phyloP scores from a whole-genome alignment of 2,329 filamentous ascomycete species.

The Aspergillus piperis region DNA sequence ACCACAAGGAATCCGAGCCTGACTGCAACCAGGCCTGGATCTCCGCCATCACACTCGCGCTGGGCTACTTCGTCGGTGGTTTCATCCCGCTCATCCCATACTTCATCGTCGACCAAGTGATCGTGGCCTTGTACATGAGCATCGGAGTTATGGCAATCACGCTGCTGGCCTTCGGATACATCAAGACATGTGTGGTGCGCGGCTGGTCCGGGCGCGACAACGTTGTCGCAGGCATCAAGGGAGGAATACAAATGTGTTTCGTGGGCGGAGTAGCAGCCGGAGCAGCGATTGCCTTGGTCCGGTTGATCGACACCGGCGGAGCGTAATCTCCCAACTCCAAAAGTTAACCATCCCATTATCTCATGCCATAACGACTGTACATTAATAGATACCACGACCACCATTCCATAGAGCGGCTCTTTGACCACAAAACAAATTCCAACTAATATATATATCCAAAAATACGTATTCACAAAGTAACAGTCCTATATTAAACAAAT shows the following conservation, averaged over 20 bases:
- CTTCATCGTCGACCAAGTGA: slow-evolving; percentile 56
- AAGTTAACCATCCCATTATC: not conserved
- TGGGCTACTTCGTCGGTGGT: slow-evolving; percentile 70
- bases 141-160: slow-evolving; percentile 46
- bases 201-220: slow-evolving; percentile 49
- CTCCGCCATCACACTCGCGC: slow-evolving; percentile 65
- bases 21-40: slow-evolving; percentile 49
- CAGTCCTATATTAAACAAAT: not conserved
- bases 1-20: slow-evolving; percentile 49
- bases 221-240: slow-evolving; percentile 57
- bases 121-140: slow-evolving; percentile 52
- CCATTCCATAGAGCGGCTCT: not conserved
- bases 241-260: slow-evolving; percentile 64
- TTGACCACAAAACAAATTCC: too few relatives aligned
- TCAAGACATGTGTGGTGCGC: slow-evolving; percentile 49
- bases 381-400: slow-evolving; percentile 3
- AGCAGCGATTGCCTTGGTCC: slow-evolving; percentile 65
- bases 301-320: slow-evolving; percentile 46
- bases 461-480: not conserved
- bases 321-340: not conserved
- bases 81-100: slow-evolving; percentile 72
- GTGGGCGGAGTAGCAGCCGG: slow-evolving; percentile 67
- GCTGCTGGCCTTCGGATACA: slow-evolving; percentile 45
- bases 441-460: too few relatives aligned
- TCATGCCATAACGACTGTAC: slow-evolving; percentile 5